A percentile compares a stretch with the other conserved stretches of the same genome.
Evolutionary conservation across 768 basidiomycete species (phyloP).

Genomic region (Rhodotorula sphaerocarpa): DNA sequence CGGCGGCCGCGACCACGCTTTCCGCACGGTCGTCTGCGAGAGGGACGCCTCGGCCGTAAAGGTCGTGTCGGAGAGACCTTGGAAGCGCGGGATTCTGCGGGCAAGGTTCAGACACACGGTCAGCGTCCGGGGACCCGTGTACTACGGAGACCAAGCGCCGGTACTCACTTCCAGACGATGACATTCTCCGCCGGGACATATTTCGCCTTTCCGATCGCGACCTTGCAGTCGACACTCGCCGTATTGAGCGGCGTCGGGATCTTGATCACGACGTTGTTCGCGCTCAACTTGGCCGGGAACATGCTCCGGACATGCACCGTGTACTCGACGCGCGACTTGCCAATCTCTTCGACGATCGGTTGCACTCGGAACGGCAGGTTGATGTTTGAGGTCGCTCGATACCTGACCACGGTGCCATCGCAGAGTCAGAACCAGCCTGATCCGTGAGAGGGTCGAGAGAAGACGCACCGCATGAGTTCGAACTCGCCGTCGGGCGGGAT

Average conservation of each 20-base stretch:
- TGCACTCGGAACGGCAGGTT: constrained; percentile 85
- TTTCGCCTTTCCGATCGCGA: constrained; percentile 86
- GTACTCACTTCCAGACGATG: constrained; percentile 90
- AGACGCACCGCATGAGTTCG: constrained; percentile 79
- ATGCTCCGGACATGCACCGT: constrained; percentile 76
- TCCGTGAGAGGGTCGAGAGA: too few relatives aligned
- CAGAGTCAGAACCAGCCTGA: not conserved
- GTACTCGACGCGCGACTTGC: constrained; percentile 85
- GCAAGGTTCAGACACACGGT: not conserved
- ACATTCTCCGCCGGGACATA: constrained; percentile 94
- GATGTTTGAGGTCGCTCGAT: constrained; percentile 90
- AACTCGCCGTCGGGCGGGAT: constrained; percentile 98
- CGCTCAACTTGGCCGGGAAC: constrained; percentile 84
- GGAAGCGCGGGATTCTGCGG: constrained; percentile 73
- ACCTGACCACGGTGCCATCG: constrained; percentile 50
- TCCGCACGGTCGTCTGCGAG: constrained; percentile 79
- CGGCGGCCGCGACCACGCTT: constrained; percentile 95
- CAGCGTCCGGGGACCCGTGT: too few relatives aligned
- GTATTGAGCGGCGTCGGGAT: constrained; percentile 97
- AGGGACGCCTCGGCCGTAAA: constrained; percentile 72
- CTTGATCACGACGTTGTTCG: constrained; percentile 79
- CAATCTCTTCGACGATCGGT: constrained; percentile 84
- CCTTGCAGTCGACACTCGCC: constrained; percentile 83
- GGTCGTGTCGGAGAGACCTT: constrained; percentile 84
- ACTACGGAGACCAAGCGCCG: not conserved